phyloP scores from a whole-genome alignment of 1,284 basidiomycete species.

The Cystobasidium sp. region DNA sequence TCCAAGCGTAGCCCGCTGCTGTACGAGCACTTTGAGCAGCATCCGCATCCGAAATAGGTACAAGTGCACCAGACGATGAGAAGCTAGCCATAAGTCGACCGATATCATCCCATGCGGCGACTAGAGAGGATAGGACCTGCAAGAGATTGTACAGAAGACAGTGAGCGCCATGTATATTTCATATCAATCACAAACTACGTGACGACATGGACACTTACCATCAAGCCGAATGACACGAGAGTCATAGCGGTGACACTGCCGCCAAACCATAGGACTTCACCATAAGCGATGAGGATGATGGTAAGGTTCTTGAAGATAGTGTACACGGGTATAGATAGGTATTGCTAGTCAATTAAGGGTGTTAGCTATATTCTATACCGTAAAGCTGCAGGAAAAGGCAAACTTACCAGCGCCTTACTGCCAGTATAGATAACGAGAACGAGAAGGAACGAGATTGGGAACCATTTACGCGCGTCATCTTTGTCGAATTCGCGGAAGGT shows the following conservation, averaged over 20 bases:
- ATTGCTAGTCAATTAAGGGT: slow-evolving; percentile 68
- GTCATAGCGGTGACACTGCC: slow-evolving; percentile 86
- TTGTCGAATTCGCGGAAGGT: slow-evolving; percentile 83
- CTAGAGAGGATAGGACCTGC: slow-evolving; percentile 87
- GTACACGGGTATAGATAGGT: slow-evolving; percentile 81
- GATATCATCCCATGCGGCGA: slow-evolving; percentile 95
- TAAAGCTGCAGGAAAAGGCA: not conserved
- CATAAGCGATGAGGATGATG: slow-evolving; percentile 98
- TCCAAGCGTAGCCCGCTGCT: slow-evolving; percentile 87
- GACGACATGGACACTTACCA: slow-evolving; percentile 60
- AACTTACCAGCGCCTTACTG: slow-evolving; percentile 83
- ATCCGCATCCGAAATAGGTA: slow-evolving; percentile 46
- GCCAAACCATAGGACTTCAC: slow-evolving; percentile 96
- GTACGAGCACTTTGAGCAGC: slow-evolving; percentile 65
- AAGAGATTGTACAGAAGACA: too few relatives aligned
- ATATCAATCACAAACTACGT: too few relatives aligned
- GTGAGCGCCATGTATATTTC: not conserved
- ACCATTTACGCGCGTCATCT: slow-evolving; percentile 88
- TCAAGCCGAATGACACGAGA: slow-evolving; percentile 85
- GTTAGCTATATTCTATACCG: not conserved
- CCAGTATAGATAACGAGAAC: slow-evolving; percentile 98
- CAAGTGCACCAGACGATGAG: slow-evolving; percentile 53
- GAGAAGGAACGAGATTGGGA: slow-evolving; percentile 88
- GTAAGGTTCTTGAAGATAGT: slow-evolving; percentile 99
- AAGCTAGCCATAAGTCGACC: slow-evolving; percentile 62